phyloP scores from a whole-genome alignment of 2,329 filamentous ascomycete genomes.

The Atkinsonella hypoxylon region DNA sequence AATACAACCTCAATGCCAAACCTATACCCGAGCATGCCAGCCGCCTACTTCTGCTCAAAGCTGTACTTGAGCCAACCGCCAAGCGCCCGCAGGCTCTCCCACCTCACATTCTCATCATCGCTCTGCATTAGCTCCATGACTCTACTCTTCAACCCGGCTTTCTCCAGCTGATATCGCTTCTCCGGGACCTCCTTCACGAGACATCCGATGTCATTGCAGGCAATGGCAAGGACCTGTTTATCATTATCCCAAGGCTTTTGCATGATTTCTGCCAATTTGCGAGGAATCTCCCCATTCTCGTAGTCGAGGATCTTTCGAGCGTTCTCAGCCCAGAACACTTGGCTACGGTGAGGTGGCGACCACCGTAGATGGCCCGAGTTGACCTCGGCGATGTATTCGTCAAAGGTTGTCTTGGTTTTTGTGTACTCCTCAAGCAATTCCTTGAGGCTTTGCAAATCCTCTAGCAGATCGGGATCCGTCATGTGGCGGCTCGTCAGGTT shows the following conservation, averaged over 20 bases:
- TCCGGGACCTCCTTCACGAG: conserved; percentile 85
- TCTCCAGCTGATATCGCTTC: conserved; percentile 68
- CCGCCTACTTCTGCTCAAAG: conserved; percentile 32
- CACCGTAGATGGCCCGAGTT: conserved; percentile 79
- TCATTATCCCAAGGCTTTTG: conserved; percentile 62
- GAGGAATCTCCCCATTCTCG: conserved; percentile 65
- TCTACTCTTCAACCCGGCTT: conserved; percentile 69
- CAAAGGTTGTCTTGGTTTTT: conserved; percentile 64
- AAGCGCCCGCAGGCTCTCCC: conserved; percentile 83
- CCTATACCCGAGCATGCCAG: not conserved
- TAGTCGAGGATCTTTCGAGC: conserved; percentile 76
- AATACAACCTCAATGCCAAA: not conserved
- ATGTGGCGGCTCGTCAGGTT: conserved; percentile 51
- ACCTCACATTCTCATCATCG: conserved; percentile 75
- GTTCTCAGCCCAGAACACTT: conserved; percentile 85
- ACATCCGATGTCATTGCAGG: conserved; percentile 82
- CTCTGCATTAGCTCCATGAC: conserved; percentile 94
- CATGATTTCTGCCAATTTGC: conserved; percentile 77
- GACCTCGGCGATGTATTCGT: conserved; percentile 82
- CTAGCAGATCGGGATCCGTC: conserved; percentile 50
- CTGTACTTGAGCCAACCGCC: conserved; percentile 54
- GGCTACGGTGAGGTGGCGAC: conserved; percentile 82
- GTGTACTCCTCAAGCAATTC: conserved; percentile 56
- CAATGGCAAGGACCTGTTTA: conserved; percentile 81
- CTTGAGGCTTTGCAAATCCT: conserved; percentile 48